These are phyloP conservation scores for Neurospora discreta DNA, from an alignment of 495 filamentous ascomycete genomes.

Conservation along the genomic window DNA sequence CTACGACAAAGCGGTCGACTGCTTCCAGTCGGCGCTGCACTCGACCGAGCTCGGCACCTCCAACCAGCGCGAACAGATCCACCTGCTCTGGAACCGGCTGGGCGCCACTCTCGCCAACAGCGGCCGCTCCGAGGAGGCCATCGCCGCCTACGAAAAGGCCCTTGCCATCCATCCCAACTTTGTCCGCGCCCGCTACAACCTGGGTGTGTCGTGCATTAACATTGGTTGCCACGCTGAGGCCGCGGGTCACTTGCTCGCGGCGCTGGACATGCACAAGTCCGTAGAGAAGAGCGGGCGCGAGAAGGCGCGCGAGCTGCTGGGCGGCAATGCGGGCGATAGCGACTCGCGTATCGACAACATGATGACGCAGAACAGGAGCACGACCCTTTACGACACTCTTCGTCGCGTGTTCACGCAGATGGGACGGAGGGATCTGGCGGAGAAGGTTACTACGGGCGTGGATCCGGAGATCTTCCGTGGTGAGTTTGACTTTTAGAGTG, in stretches of 20 bases:
- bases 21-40: constrained; percentile 82
- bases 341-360: constrained; percentile 69
- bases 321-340: constrained; percentile 36
- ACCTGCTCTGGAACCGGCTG: constrained; percentile 95
- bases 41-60: constrained; percentile 65
- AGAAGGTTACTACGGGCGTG: constrained; percentile 77
- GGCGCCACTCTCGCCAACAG: constrained; percentile 94
- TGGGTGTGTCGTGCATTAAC: constrained; percentile 94
- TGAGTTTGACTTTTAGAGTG: constrained; percentile 40
- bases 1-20: constrained; percentile 97
- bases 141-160: constrained; percentile 89
- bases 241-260: constrained; percentile 86
- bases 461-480: constrained; percentile 79
- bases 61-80: constrained; percentile 67
- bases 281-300: constrained; percentile 78
- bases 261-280: constrained; percentile 91
- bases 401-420: constrained; percentile 90
- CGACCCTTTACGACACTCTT: constrained; percentile 89
- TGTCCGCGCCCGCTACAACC: constrained; percentile 91
- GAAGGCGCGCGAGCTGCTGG: constrained; percentile 71
- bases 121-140: constrained; percentile 86
- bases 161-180: constrained; percentile 86
- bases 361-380: constrained; percentile 87
- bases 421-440: constrained; percentile 76
- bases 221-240: constrained; percentile 91